These are phyloP conservation scores for Hyaloscypha finlandica DNA, from an alignment of 495 filamentous ascomycete species.

Conservation along the genomic window DNA sequence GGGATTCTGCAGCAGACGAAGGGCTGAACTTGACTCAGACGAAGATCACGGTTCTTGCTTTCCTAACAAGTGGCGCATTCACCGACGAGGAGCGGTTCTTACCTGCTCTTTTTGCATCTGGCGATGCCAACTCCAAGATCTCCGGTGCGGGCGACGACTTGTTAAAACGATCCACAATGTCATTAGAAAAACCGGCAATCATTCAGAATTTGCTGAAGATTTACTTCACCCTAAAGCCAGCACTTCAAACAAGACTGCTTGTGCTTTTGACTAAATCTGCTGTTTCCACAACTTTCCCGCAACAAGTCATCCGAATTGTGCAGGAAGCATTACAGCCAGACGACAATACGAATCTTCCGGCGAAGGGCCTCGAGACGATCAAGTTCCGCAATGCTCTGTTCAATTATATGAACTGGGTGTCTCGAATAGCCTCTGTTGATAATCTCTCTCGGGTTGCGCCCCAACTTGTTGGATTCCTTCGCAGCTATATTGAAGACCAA, in stretches of 20 bases:
- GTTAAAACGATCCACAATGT: conserved; percentile 70
- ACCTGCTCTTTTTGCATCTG: conserved; percentile 79
- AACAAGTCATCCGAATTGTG: conserved; percentile 67
- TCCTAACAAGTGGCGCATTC: conserved; percentile 85
- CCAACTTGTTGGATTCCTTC: conserved; percentile 69
- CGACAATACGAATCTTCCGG: conserved; percentile 46
- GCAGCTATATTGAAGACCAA: conserved; percentile 74
- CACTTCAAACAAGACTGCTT: conserved; percentile 76
- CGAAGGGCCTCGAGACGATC: conserved; percentile 64
- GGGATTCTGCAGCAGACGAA: conserved; percentile 58
- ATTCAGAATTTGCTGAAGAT: conserved; percentile 66
- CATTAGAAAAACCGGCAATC: conserved; percentile 68
- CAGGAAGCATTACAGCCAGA: conserved; percentile 57
- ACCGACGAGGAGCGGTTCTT: conserved; percentile 75
- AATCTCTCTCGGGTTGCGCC: conserved; percentile 65
- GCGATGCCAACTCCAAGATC: conserved; percentile 79
- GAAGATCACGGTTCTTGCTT: conserved; percentile 67
- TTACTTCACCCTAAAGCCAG: conserved; percentile 69
- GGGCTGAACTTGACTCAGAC: conserved; percentile 67
- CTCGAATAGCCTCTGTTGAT: conserved; percentile 65
- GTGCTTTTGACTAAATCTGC: conserved; percentile 76
- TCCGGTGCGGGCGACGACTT: conserved; percentile 81
- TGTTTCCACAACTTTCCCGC: conserved; percentile 59
- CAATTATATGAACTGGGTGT: conserved; percentile 84
- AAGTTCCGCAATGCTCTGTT: conserved; percentile 85